Evolutionary conservation across 2,329 filamentous ascomycete species (phyloP).

Genomic region (Lizonia empirigonia): DNA sequence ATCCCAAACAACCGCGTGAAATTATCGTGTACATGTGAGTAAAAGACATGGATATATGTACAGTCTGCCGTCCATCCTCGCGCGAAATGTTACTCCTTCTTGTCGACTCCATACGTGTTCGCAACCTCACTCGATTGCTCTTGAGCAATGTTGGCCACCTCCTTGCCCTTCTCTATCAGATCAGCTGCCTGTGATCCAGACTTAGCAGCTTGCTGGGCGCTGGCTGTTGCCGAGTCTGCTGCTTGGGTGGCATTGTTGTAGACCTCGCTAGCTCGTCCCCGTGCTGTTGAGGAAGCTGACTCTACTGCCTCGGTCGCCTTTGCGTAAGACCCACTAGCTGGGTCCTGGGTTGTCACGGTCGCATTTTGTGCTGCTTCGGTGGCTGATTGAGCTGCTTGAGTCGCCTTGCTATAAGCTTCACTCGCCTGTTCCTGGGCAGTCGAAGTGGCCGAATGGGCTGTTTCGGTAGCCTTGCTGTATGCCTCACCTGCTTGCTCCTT

Average conservation of each 20-base stretch:
- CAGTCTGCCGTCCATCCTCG: constrained; percentile 13
- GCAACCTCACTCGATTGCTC: constrained; percentile 25
- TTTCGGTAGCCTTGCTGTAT: constrained; percentile 17
- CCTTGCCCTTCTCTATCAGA: constrained; percentile 34
- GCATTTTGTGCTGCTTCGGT: constrained; percentile 14
- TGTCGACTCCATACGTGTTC: constrained; percentile 4
- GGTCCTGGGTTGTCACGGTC: constrained; percentile 25
- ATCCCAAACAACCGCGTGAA: constrained; percentile 3
- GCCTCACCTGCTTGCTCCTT: constrained; percentile 28
- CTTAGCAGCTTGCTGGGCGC: constrained; percentile 8
- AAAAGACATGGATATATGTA: constrained; percentile 26
- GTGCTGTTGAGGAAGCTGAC: constrained; percentile 26
- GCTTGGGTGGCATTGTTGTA: constrained; percentile 16
- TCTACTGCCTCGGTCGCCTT: constrained; percentile 24
- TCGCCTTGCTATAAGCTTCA: constrained; percentile 10
- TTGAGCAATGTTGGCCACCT: constrained; percentile 14
- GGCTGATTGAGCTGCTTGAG: constrained; percentile 17
- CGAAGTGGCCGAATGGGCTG: constrained; percentile 17
- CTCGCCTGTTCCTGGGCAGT: constrained; percentile 26
- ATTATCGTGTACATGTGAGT: constrained; percentile 7
- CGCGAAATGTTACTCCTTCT: constrained; percentile 3
- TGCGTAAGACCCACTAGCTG: constrained; percentile 19
- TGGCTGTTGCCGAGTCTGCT: constrained; percentile 9
- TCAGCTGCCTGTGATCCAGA: constrained; percentile 16
- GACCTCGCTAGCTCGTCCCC: constrained; percentile 22